Base-by-base conservation (phyloP, 1,284 basidiomycete genomes). In the Mycocalia duriaeana region DNA sequence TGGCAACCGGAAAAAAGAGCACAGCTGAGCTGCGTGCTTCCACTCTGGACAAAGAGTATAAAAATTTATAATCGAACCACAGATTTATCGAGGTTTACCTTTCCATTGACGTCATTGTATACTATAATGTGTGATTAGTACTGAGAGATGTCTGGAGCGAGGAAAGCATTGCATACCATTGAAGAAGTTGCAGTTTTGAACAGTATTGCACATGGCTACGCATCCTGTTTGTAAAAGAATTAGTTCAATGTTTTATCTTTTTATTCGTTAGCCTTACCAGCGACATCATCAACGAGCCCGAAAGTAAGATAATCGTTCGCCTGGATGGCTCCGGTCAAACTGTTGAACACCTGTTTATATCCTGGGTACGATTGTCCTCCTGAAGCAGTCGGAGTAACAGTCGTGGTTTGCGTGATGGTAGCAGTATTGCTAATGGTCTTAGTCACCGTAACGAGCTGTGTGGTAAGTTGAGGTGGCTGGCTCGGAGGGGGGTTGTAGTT, bases 91-190 rank as follows among this genome's bases (percentile, higher is more conserved):
- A 9, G 3, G 11, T 19, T 16, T 19, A 58, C 61, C 57, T 63
- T 66, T 19, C 56, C 63, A 51, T 68, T 66, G 35, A 63, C 60
- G 45, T 67, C 65, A 50, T 65, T 57, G 53, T 63, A 66, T 13
- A 58, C 63, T 66, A 34, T n/a, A 25, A 31, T 19, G 25, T 23
- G 22, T 24, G 26, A n/a, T 23, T 39, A 46, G 8, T 20, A 39
- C 13, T n/a, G 13, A 20, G 7, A 39, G 13, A 20, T 16, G 16
- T 34, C 13, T 6, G n/a, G n/a, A n/a, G n/a, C n/a, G 5, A 34
- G 31, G 31, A 16, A 34, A 13, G 41, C 41, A 42, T 34, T 23
- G 54, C 63, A 38, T 50, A 65, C 64, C 58, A 49, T 68, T 68
- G 34, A 62, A 50, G 46, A 67, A 68, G 5, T 45, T 54, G 43